These are phyloP conservation scores for Gossypium schwendimanii DNA, from an alignment of 441 rosid genomes.

Conservation along the genomic window DNA sequence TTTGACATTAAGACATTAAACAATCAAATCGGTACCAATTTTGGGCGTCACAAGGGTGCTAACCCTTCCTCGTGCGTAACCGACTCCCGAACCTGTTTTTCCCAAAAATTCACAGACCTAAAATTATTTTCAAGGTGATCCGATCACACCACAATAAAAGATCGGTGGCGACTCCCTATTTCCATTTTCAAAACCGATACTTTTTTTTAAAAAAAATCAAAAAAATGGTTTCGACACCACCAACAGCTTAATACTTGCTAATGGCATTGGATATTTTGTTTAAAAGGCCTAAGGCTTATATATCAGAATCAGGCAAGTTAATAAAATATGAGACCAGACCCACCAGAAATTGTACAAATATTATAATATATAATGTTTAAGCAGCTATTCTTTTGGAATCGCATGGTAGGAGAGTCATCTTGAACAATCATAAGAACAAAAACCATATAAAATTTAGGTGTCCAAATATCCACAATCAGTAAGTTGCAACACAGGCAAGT, in stretches of 20 bases:
- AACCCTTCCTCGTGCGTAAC: no score
- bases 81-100: no score
- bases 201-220: no score
- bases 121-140: no score
- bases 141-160: no score
- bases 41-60: no score
- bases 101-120: no score
- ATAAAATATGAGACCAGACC: neutral
- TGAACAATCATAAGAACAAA: neutral
- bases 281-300: neutral
- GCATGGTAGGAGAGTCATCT: neutral
- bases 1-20: no score
- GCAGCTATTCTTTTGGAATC: neutral
- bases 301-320: neutral
- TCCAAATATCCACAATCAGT: neutral
- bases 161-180: no score
- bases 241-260: neutral
- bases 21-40: no score
- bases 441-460: neutral
- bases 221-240: no score
- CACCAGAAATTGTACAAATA: neutral
- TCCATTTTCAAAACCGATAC: no score
- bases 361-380: neutral
- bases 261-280: neutral
- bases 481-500: neutral